Base-by-base conservation (phyloP, 2,329 filamentous ascomycete genomes). In the Elsinoe batatas region DNA sequence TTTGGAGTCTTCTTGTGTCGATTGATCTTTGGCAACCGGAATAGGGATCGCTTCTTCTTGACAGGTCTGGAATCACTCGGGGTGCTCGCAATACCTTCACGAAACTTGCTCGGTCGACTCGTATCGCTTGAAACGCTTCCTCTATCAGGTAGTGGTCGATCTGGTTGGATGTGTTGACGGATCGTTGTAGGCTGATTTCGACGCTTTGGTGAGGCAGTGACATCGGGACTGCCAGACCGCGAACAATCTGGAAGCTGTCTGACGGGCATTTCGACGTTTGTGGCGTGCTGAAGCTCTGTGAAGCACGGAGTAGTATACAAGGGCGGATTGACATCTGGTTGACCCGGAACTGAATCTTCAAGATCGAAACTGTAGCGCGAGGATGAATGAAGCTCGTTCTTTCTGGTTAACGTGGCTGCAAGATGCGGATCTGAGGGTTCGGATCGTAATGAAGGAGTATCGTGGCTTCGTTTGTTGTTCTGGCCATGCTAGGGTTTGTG, bases 21-120 rank as follows among this genome's bases (percentile, higher is more conserved):
- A 17, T 62, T 61, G 32, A 37, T 20, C n/a, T 51, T 51, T 12
- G 66, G 54, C 38, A 67, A 63, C 20, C 57, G 60, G 54, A 67
- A 64, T 40, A 67, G 61, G 1, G 65, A 66, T 5, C 64, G 61
- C 4, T 64, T 59, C 57, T 67, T 67, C 40, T 53, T 57, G 13
- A 62, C 60, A 5, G 59, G 26, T 40, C 59, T n/a, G 6, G n/a
- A 64, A 44, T 60, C 64, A 13, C 59, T 58, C 7, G 64, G 62
- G 3, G 61, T 57, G 46, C 59, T 11, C 5, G 26, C 35, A 11
- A 60, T 38, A 22, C 58, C 54, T 37, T 60, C 58, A 10, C 30
- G 47, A 57, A 60, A 60, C 26, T 43, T 58, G 44, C 58, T 60
- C 7, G 51, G 43, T 22, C 57, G 57, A 15, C 58, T 54, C 3